Base-by-base conservation (phyloP, 2,329 filamentous ascomycete species). In the Elsinoe arachidis region DNA sequence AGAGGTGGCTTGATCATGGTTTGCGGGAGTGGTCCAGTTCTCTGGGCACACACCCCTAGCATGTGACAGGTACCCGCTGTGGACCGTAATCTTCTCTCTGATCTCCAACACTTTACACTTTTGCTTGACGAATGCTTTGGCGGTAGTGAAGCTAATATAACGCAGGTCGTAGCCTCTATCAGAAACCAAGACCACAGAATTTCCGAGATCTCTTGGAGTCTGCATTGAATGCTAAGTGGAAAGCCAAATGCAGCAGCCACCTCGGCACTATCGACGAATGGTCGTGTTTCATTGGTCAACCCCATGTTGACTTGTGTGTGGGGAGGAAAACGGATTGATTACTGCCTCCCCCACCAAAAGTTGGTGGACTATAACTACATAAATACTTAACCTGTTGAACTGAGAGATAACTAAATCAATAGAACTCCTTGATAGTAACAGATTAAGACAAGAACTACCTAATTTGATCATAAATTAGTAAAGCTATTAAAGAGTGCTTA, bases 61-160 rank as follows among this genome's bases (percentile, higher is more conserved):
- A 15, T 38, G 49, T 39, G 49, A 34, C 21, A 39, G 17, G 26
- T 39, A 38, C 43, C 55, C 51, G 44, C 55, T 61, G 61, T 59
- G 56, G 61, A 62, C 61, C 33, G 21, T 61, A 62, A 62, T 62
- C 61, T 62, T 62, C 61, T 62, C 61, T 62, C 61, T 62, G 61
- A 62, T 51, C 33, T 35, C 3, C 26, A 4, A 15, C 12, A 15
- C 1, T 15, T 34, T 9, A n/a, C 14, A 9, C 14, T n/a, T 9
- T n/a, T n/a, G n/a, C 34, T 19, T 7, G 5, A n/a, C 9, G n/a
- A 17, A 35, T 15, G 3, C n/a, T 35, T 17, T n/a, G n/a, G 14
- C 10, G 10, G 46, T 14, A 12, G 3, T 43, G 11, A 15, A 49
- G 21, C 26, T 14, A 43, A 10, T 23, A 4, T 43, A 21, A 6